phyloP scores from a whole-genome alignment of 352 stramenopile genomes.

The Phytopythium delawarense region DNA sequence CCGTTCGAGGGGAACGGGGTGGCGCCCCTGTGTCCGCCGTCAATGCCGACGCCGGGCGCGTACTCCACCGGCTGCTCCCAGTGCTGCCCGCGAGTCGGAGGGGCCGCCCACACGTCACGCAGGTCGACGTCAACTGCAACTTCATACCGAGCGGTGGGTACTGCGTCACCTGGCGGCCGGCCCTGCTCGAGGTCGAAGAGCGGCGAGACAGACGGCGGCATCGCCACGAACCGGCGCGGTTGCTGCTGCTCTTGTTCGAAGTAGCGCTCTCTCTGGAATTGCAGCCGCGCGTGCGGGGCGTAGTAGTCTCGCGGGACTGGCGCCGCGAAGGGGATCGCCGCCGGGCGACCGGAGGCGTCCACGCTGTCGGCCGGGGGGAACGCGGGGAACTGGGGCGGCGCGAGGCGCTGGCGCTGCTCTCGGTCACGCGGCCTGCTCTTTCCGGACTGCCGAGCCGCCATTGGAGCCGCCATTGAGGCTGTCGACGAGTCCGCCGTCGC shows the following conservation, averaged over 20 bases:
- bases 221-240: neutral
- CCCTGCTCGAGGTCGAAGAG: neutral
- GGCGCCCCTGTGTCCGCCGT: neutral
- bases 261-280: neutral
- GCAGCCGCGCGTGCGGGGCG: too few species aligned
- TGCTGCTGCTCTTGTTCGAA: neutral
- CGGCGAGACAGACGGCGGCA: constrained; percentile 2
- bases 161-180: neutral
- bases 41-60: neutral
- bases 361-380: neutral
- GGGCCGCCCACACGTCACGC: neutral
- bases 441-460: neutral
- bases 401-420: neutral
- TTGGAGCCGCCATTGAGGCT: too few species aligned
- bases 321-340: constrained; percentile 6
- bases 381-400: neutral
- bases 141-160: constrained; percentile 1
- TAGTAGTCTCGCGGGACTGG: neutral
- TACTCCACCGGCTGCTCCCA: constrained; percentile 1
- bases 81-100: neutral
- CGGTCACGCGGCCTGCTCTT: neutral
- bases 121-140: constrained; percentile 1
- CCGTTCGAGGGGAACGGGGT: neutral
- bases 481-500: too few species aligned
- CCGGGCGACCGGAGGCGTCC: neutral